Conservation (phyloP, 768 basidiomycete genomes). For the Leccinum disarticulatum region DNA sequence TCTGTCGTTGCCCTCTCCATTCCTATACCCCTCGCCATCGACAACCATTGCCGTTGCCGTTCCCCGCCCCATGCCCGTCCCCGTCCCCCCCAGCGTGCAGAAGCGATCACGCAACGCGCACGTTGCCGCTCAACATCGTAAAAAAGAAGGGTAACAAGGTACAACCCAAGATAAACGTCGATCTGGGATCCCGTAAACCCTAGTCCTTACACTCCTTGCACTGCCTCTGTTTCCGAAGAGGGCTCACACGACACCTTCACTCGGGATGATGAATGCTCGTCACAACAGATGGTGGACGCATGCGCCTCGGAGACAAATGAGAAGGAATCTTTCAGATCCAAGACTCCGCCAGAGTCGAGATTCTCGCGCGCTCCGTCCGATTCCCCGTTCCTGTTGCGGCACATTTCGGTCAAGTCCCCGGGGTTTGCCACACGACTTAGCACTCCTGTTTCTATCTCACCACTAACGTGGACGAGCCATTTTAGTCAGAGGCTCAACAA, state of each 20-base stretch:
- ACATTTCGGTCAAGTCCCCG: constrained; percentile 11
- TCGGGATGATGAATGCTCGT: background rate
- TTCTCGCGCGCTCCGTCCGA: background rate
- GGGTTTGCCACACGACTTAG: constrained; percentile 12
- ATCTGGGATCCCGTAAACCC: constrained; percentile 1
- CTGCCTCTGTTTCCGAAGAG: constrained; percentile 1
- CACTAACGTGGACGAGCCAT: background rate
- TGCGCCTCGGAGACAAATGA: background rate
- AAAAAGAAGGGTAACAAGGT: background rate
- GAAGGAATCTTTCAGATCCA: constrained; percentile 7
- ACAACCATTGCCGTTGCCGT: no score
- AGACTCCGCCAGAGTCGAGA: constrained; percentile 10
- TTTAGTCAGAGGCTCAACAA: constrained; percentile 9
- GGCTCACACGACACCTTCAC: background rate
- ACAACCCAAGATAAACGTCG: background rate
- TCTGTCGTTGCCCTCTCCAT: no score
- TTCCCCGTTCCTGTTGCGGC: constrained; percentile 1
- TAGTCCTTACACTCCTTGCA: constrained; percentile 2
- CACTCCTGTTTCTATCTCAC: constrained; percentile 1
- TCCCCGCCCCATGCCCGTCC: no score
- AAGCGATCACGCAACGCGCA: no score
- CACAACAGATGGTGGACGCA: background rate
- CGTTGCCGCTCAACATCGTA: background rate
- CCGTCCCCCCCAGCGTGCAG: no score
- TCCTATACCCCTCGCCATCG: no score